These are phyloP conservation scores for Fusarium goolgardi DNA, from an alignment of 2,329 filamentous ascomycete species.

Conservation along the genomic window DNA sequence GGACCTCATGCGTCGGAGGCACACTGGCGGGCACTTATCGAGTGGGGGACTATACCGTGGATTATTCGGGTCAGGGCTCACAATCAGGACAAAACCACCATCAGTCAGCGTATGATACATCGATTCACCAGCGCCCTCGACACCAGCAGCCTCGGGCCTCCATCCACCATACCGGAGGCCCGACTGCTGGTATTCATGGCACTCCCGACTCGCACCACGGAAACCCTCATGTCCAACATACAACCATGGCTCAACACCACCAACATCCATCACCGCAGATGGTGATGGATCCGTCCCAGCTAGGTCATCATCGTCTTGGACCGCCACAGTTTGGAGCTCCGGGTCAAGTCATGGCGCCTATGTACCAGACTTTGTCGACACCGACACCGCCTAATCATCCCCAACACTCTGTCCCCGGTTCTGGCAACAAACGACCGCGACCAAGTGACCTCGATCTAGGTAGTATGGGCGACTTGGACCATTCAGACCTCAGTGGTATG, in stretches of 20 bases:
- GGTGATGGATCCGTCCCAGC: constrained; percentile 66
- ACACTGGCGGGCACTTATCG: constrained; percentile 81
- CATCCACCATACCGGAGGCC: constrained; percentile 59
- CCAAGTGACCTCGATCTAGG: constrained; percentile 69
- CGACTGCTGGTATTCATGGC: constrained; percentile 60
- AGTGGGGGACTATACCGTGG: constrained; percentile 79
- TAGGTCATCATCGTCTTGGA: constrained; percentile 64
- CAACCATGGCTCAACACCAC: constrained; percentile 58
- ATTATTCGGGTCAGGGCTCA: constrained; percentile 76
- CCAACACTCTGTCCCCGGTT: constrained; percentile 45
- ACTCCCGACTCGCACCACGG: constrained; percentile 54
- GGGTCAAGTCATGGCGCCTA: constrained; percentile 61
- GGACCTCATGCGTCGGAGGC: constrained; percentile 77
- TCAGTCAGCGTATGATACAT: constrained; percentile 70
- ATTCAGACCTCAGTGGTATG: constrained; percentile 66
- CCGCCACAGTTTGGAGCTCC: constrained; percentile 65
- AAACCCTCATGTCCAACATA: constrained; percentile 48
- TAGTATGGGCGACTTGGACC: constrained; percentile 64
- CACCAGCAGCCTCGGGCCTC: constrained; percentile 59
- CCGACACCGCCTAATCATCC: constrained; percentile 51
- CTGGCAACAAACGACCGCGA: constrained; percentile 63
- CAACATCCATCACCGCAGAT: constrained; percentile 64
- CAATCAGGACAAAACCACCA: constrained; percentile 73
- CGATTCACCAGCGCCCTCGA: constrained; percentile 52
- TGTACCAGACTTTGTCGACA: constrained; percentile 64